phyloP scores from a whole-genome alignment of 768 basidiomycete genomes.

The Saitozyma podzolica region DNA sequence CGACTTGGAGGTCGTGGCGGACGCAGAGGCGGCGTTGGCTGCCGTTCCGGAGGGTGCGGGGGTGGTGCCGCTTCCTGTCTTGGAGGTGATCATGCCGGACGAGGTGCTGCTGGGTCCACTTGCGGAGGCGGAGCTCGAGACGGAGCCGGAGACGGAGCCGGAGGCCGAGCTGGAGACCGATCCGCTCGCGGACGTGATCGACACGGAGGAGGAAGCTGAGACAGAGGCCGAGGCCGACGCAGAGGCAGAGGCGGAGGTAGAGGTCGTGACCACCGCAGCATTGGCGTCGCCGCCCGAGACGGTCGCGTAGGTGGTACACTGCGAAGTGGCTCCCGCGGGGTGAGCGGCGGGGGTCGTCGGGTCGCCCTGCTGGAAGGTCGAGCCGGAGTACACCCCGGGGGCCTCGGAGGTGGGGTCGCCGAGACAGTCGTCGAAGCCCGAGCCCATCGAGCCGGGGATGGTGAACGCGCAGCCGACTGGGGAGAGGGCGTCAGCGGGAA shows the following conservation, averaged over 20 bases:
- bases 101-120: slow-evolving; percentile 6
- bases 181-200: not conserved
- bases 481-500: not conserved
- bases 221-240: slow-evolving; percentile 12
- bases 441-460: slow-evolving; percentile 35
- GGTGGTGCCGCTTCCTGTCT: not conserved
- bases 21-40: slow-evolving; percentile 5
- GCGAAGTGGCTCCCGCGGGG: slow-evolving; percentile 61
- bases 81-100: slow-evolving; percentile 12
- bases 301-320: slow-evolving; percentile 61
- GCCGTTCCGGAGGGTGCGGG: slow-evolving; percentile 1
- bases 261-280: slow-evolving; percentile 15
- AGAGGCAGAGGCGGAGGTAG: slow-evolving; percentile 9
- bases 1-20: slow-evolving; percentile 1
- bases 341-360: slow-evolving; percentile 55
- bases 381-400: slow-evolving; percentile 54
- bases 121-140: slow-evolving; percentile 1
- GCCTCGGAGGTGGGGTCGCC: slow-evolving; percentile 37
- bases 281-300: slow-evolving; percentile 55
- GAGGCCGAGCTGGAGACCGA: slow-evolving; percentile 7
- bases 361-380: slow-evolving; percentile 55
- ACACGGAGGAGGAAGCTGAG: slow-evolving; percentile 11
- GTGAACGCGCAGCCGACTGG: slow-evolving; percentile 44
- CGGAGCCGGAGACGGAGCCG: not conserved
- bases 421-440: slow-evolving; percentile 42